Evolutionary conservation across 768 basidiomycete species (phyloP), one percentile per base, ranked within the genome.

Genomic region (Pseudohyphozyma bogoriensis): DNA sequence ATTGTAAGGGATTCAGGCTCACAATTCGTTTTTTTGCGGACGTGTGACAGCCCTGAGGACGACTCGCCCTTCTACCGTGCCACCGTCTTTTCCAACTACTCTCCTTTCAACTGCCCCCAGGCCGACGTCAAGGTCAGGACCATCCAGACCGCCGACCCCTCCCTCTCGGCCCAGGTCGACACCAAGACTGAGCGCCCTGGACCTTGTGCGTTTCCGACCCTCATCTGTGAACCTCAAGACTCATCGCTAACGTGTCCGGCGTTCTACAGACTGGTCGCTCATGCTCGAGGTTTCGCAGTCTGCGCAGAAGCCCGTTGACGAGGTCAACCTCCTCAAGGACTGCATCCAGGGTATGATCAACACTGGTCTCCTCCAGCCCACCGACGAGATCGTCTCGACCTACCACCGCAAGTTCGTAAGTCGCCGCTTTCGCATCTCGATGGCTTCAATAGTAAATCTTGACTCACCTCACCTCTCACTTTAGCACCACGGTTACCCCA

Each of bases 71-170:
- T 75, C 71, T 76, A 76, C 69, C 71, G 75, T 37, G 73, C 73
- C 18, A 76, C 75, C 53, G 74, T 76, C 60, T 76, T 76, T 67
- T 73, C 72, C 60, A 75, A 75, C 71, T 76, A 76, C 64, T 74
- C 74, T 8, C 73, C 73, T 13, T 68, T 70, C 71, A 76, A 76
- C 68, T 63, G 73, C 73, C 58, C 59, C 28, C 56, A 57, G 51
- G 51, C 37, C 37, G 55, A 68, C 54, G 53, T 58, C 59, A 63
- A 67, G 60, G 69, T 75, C 18, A 65, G 68, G 46, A 76, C 75
- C 3, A 37, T 75, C 22, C 75, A 73, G 58, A 68, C 65, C 20
- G 74, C 74, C 54, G 72, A 74, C 61, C 70, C 73, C 2, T 60
- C 58, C 3, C 59, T 73, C 29, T 59, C 67, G 13, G 62, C 56